These are phyloP conservation scores for Aspergillus aculeatinus DNA, from an alignment of 2,329 filamentous ascomycete species.

Conservation along the genomic window DNA sequence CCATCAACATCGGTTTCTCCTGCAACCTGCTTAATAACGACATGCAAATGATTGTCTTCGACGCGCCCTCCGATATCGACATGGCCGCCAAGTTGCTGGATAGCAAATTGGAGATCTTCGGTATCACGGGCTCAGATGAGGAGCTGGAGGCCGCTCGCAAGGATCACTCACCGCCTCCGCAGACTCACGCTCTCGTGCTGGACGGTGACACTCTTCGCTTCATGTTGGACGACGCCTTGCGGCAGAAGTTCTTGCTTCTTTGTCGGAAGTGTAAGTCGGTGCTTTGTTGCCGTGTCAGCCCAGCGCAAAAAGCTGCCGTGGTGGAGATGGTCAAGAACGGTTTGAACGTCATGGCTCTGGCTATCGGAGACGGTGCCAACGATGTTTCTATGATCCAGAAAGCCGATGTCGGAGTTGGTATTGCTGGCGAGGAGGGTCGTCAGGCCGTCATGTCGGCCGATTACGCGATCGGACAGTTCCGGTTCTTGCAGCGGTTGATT, in stretches of 20 bases:
- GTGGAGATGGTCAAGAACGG: constrained; percentile 5
- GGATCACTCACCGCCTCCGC: constrained; percentile 6
- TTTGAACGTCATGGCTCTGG: constrained; percentile 65
- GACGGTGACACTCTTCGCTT: constrained; percentile 2
- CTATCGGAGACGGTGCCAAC: constrained; percentile 88
- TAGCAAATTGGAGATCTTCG: constrained; percentile 3
- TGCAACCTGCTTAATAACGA: constrained; percentile 5
- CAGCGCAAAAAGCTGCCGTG: constrained; percentile 5
- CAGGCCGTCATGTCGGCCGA: constrained; percentile 94
- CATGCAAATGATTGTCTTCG: constrained; percentile 34
- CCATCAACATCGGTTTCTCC: constrained; percentile 98
- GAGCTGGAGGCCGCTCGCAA: constrained; percentile 2
- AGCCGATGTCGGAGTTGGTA: constrained; percentile 88
- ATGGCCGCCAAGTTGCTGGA: constrained; percentile 5
- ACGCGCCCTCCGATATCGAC: not conserved
- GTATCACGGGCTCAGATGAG: constrained; percentile 7
- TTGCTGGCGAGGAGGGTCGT: constrained; percentile 85
- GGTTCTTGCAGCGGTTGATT: constrained; percentile 77
- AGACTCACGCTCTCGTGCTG: constrained; percentile 4
- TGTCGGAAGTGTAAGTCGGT: constrained; percentile 5
- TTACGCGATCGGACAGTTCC: constrained; percentile 90
- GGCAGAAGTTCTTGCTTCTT: constrained; percentile 6
- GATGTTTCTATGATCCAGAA: constrained; percentile 97
- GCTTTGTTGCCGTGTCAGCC: constrained; percentile 9
- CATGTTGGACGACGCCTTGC: constrained; percentile 3